A percentile compares a stretch with the other conserved stretches of the same genome.
Conservation (phyloP, 352 stramenopile species). For the Blastocystis sp. region DNA sequence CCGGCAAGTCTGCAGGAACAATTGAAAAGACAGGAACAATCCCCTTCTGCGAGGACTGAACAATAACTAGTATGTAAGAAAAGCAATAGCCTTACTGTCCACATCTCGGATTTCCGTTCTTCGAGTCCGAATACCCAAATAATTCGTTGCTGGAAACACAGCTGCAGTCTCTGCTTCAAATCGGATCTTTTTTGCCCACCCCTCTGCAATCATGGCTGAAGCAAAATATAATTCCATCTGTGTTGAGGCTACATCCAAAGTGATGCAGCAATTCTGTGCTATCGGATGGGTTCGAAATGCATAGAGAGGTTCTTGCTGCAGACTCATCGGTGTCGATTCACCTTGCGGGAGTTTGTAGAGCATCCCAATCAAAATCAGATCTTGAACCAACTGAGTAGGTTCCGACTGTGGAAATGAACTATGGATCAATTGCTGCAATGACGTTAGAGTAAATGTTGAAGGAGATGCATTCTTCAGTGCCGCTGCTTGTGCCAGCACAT, state of each 20-base stretch:
- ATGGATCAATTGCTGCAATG: not conserved
- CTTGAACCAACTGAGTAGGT: not conserved
- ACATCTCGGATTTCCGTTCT: not conserved
- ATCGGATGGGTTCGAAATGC: not conserved
- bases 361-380: not conserved
- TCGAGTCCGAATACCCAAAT: not conserved
- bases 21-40: not conserved
- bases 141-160: not conserved
- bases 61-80: not conserved
- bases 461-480: not conserved
- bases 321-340: not conserved
- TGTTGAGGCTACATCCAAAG: not conserved
- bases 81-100: not conserved
- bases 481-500: not conserved
- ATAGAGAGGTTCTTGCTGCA: not conserved
- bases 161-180: not conserved
- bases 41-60: not conserved
- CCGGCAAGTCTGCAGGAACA: not conserved
- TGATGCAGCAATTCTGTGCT: not conserved
- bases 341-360: not conserved
- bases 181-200: conserved; percentile 33
- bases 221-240: conserved; percentile 9
- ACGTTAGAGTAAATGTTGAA: not conserved
- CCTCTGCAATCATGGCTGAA: not conserved
- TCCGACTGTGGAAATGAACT: not conserved